Conservation (phyloP, 495 filamentous ascomycete species). For the Neurospora africana region DNA sequence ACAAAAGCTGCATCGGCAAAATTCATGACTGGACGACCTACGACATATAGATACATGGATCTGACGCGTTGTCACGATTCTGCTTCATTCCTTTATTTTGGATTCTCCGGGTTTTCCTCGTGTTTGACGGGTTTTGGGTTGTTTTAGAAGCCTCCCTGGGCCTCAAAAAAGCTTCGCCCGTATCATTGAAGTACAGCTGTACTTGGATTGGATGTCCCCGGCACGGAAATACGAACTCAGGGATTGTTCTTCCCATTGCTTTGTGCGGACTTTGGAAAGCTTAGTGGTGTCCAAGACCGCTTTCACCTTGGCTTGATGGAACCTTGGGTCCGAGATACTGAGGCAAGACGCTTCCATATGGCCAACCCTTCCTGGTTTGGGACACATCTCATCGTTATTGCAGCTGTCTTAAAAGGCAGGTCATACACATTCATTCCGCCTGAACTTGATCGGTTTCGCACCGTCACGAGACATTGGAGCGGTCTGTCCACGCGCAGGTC, state of each 20-base stretch:
- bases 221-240: not conserved
- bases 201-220: not conserved
- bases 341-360: not conserved
- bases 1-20: not conserved
- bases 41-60: conserved; percentile 1
- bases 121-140: not conserved
- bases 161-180: not conserved
- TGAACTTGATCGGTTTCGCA: not conserved
- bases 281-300: not conserved
- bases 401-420: not conserved
- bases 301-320: not conserved
- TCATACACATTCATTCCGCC: not conserved
- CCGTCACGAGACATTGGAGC: not conserved
- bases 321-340: not conserved
- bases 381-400: not conserved
- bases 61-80: conserved; percentile 7
- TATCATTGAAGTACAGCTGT: not conserved
- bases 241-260: not conserved
- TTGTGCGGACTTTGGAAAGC: not conserved
- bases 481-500: not conserved
- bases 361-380: not conserved
- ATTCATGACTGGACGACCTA: not conserved
- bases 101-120: not conserved
- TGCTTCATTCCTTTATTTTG: not conserved
- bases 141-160: not conserved